A percentile compares a stretch with the other conserved stretches of the same genome.
phyloP scores from a whole-genome alignment of 495 filamentous ascomycete species.

The Penicillium waksmanii region DNA sequence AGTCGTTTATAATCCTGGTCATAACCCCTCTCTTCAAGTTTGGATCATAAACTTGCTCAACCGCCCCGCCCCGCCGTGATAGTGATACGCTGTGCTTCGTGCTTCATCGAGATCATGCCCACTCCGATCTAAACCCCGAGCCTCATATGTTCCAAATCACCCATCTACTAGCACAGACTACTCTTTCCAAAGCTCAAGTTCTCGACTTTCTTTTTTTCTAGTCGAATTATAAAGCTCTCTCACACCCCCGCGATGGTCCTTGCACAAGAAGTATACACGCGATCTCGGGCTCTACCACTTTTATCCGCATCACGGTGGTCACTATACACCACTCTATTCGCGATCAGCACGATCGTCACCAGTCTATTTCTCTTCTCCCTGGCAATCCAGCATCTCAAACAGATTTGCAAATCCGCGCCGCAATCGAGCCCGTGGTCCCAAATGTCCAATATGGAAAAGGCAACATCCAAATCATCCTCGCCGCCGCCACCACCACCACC shows the following conservation, averaged over 20 bases:
- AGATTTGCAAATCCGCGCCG: not conserved
- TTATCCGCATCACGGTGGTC: not conserved
- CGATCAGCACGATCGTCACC: slow-evolving; percentile 1
- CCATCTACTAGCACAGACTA: too few relatives aligned
- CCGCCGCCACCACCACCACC: slow-evolving; percentile 8
- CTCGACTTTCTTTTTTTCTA: not conserved
- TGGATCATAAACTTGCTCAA: not conserved
- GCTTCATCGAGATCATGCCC: not conserved
- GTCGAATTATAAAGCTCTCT: not conserved
- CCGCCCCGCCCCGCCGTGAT: slow-evolving; percentile 1
- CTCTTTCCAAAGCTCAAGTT: not conserved
- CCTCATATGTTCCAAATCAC: not conserved
- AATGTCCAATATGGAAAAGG: slow-evolving; percentile 27
- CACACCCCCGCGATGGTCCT: not conserved
- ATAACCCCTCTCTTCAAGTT: not conserved
- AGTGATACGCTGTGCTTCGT: not conserved
- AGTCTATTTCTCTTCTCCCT: not conserved
- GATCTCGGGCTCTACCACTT: not conserved
- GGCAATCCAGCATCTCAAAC: not conserved
- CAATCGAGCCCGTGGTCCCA: slow-evolving; percentile 7
- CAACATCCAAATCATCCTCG: slow-evolving; percentile 9
- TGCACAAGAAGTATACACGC: slow-evolving; percentile 3
- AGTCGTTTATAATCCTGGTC: not conserved
- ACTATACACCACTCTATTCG: not conserved
- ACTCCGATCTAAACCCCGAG: not conserved